These are phyloP conservation scores for Areca catechu DNA, from an alignment of 176 grass and related monocot species.

Conservation along the genomic window DNA sequence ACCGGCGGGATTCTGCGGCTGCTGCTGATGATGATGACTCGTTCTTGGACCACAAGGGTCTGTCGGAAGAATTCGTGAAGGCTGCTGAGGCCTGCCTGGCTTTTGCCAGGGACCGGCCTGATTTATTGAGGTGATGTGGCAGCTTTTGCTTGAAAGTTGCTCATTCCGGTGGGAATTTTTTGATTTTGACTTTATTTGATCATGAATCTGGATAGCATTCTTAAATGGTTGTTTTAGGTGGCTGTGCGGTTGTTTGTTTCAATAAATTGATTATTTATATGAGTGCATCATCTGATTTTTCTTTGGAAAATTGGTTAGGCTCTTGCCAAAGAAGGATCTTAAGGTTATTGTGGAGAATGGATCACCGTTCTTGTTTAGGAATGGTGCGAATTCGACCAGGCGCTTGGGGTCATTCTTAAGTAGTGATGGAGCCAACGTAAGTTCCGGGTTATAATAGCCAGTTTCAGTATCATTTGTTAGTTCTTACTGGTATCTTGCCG, in stretches of 20 bases:
- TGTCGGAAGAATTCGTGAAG: conserved; percentile 37
- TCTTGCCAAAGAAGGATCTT: conserved; percentile 58
- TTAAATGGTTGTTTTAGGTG: conserved; percentile 1
- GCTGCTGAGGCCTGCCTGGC: conserved; percentile 41
- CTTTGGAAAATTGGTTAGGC: conserved; percentile 23
- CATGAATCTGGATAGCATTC: background rate
- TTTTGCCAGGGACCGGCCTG: conserved; percentile 61
- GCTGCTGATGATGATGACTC: conserved; percentile 11
- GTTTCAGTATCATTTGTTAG: too few species aligned
- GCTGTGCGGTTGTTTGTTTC: background rate
- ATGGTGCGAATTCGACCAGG: conserved; percentile 45
- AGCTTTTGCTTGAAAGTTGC: background rate
- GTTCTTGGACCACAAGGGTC: conserved; percentile 6
- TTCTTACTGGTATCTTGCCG: too few species aligned
- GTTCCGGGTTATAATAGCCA: background rate
- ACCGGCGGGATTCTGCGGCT: conserved; percentile 2
- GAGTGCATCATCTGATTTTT: too few species aligned
- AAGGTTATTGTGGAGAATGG: conserved; percentile 50
- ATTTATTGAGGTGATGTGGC: conserved; percentile 58
- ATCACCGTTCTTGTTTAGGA: conserved; percentile 57
- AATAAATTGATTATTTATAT: background rate
- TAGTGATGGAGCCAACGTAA: conserved; percentile 37
- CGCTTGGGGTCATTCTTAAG: conserved; percentile 49
- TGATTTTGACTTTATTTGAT: too few species aligned
- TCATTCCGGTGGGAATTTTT: too few species aligned